phyloP scores from a whole-genome alignment of 805 yeast genomes.

The Saturnispora bothae region DNA sequence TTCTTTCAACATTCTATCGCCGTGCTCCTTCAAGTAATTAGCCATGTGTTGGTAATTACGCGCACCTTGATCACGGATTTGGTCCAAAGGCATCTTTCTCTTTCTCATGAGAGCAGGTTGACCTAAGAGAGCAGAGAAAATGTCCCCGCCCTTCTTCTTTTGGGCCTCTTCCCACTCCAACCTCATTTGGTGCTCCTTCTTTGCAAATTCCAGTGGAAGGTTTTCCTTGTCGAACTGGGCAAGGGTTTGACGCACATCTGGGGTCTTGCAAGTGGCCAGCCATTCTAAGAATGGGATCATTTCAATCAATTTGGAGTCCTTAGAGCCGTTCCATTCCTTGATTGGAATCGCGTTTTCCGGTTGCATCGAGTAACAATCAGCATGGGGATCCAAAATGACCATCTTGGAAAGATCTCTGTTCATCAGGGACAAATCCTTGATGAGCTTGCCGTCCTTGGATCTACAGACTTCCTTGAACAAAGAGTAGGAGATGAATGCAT shows the following conservation, averaged over 20 bases:
- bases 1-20: conserved; percentile 66
- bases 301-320: conserved; percentile 69
- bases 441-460: conserved; percentile 76
- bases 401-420: conserved; percentile 85
- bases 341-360: conserved; percentile 90
- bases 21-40: conserved; percentile 46
- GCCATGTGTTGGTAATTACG: conserved; percentile 76
- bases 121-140: conserved; percentile 42
- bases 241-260: conserved; percentile 85
- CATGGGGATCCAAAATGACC: conserved; percentile 68
- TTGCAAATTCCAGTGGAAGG: conserved; percentile 69
- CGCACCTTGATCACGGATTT: conserved; percentile 86
- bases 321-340: conserved; percentile 76
- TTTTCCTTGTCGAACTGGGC: conserved; percentile 59
- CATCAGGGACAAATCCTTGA: conserved; percentile 82
- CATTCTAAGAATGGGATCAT: conserved; percentile 91
- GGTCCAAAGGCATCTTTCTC: conserved; percentile 79
- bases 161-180: conserved; percentile 53
- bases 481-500: conserved; percentile 78
- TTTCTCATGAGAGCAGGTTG: conserved; percentile 32
- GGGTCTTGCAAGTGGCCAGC: conserved; percentile 72
- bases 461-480: conserved; percentile 86
- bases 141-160: conserved; percentile 18
- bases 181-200: conserved; percentile 69
- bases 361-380: conserved; percentile 64